Conservation (phyloP, 306 rosid species). For the Acacia acuminata region DNA sequence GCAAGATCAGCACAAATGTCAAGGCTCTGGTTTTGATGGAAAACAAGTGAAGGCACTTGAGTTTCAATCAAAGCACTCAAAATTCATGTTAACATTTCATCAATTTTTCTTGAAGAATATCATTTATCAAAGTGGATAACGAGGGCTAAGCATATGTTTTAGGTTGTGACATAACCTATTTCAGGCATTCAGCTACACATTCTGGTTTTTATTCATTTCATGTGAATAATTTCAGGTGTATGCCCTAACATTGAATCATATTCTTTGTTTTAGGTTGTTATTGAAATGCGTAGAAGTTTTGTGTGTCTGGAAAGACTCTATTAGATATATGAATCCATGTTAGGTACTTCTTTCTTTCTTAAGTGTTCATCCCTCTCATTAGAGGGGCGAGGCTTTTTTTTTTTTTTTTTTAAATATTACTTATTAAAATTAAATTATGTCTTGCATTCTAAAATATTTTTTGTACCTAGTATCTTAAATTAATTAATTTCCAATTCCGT, state of each 20-base stretch:
- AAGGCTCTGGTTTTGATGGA: background rate
- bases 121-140: constrained; percentile 26
- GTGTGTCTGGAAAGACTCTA: background rate
- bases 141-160: background rate
- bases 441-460: too few species aligned
- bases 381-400: too few species aligned
- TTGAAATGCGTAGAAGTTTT: background rate
- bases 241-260: constrained; percentile 82
- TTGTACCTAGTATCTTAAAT: too few species aligned
- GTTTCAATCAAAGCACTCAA: constrained; percentile 27
- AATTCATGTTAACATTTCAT: constrained; percentile 25
- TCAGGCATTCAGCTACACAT: background rate
- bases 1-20: background rate
- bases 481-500: too few species aligned
- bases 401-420: too few species aligned
- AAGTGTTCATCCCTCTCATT: too few species aligned
- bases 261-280: too few species aligned
- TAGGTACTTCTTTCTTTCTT: too few species aligned
- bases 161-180: constrained; percentile 17
- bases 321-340: background rate
- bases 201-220: constrained; percentile 22
- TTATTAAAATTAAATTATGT: too few species aligned
- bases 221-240: constrained; percentile 63
- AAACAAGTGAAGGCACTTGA: constrained; percentile 2
- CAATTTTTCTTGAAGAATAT: constrained; percentile 20